Evolutionary conservation across 257 asterid species (phyloP).

Genomic region (Nicotiana noctiflora): DNA sequence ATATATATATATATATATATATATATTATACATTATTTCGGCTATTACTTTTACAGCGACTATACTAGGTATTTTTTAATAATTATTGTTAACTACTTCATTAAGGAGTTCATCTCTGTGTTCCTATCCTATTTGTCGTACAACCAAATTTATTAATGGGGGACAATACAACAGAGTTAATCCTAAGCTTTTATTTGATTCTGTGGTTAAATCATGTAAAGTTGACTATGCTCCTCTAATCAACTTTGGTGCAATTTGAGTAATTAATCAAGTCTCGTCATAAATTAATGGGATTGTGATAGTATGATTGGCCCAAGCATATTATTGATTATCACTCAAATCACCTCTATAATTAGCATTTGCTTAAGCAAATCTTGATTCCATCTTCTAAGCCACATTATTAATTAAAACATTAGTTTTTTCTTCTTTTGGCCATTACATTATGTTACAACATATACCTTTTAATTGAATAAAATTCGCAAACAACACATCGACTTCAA

Average conservation of each 20-base stretch:
- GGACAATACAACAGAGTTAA: not conserved
- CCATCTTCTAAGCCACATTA: not conserved
- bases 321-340: not conserved
- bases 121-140: not conserved
- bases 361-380: not conserved
- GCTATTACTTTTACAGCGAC: too few relatives aligned
- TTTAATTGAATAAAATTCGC: not conserved
- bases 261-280: not conserved
- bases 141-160: not conserved
- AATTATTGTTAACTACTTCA: not conserved
- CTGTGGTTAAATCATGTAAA: not conserved
- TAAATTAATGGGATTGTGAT: not conserved
- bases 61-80: too few relatives aligned
- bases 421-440: not conserved
- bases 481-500: not conserved
- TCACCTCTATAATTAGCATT: not conserved
- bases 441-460: not conserved
- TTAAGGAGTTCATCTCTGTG: not conserved
- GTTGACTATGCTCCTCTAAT: not conserved
- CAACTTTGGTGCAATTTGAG: not conserved
- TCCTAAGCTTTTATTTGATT: not conserved
- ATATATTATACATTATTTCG: too few relatives aligned
- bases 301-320: too few relatives aligned
- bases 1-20: too few relatives aligned
- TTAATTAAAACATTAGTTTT: too few relatives aligned